Base-by-base conservation (phyloP, 345 rosid species). In the Hibiscus syriacus region DNA sequence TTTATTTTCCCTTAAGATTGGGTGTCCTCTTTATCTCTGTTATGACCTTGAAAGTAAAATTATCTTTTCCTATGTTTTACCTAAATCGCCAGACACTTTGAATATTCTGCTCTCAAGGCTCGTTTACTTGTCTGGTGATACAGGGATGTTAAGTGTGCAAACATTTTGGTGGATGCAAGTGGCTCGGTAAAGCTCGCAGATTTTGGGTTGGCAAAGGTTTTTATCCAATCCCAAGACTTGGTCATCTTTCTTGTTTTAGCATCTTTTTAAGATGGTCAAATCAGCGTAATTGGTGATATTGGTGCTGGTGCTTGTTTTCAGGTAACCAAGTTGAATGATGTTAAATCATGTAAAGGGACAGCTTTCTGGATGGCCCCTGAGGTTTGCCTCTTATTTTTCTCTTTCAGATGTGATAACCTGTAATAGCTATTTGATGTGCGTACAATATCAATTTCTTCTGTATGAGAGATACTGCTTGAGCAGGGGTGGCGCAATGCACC, bases 331-430 rank as follows among this genome's bases (percentile, higher is more conserved):
- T 23, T 88, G 4, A 90, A 87, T 66, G 94, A 92, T 81, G 90
- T 83, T 45, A 84, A 83, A 83, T 88, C 97, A 55, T 82, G 84
- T 88, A 86, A 75, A 73, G 97, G 97, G 69, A 86, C 96, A 68
- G 85, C 89, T 69, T 92, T 83, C 74, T 92, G 98, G 98, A 92
- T 88, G 98, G 98, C 98, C 54, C 98, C 98, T 25, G 97, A 93
- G 98, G 98, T 93, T 70, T 73, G 78, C 30, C 54, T 79, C 27
- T 32, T n/a, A n/a, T 9, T 54, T 54, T 55, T 70, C 65, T 29
- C 38, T 71, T 32, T 71, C 34, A 62, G 23, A 38, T 48, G 73
- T 43, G 49, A 59, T 62, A 45, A 3, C 13, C 48, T 34, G 66
- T 62, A 20, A 14, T 62, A 39, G 34, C 34, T 41, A 50, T 43